Conservation (phyloP, 176 grass and related monocot genomes). For the Panicum miliaceum region DNA sequence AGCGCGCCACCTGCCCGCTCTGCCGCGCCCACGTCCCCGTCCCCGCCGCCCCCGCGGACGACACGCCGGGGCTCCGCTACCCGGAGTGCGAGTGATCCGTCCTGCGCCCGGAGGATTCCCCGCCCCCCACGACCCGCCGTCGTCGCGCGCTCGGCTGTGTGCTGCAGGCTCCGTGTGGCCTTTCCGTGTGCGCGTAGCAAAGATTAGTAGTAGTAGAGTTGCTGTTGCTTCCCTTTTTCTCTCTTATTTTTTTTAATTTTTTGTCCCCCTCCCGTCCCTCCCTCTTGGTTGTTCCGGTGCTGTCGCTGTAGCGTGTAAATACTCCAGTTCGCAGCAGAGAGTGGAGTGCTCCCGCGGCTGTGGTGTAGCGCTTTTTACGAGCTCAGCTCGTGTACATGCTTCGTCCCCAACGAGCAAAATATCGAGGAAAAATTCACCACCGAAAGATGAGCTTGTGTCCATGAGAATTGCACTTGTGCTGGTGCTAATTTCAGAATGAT, state of each 20-base stretch:
- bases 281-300: constrained; percentile 1
- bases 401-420: neutral
- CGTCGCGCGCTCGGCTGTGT: constrained; percentile 41
- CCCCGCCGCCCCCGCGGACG: constrained; percentile 37
- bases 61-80: neutral
- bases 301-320: constrained; percentile 53
- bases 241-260: neutral
- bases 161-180: constrained; percentile 56
- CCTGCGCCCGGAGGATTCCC: neutral
- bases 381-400: constrained; percentile 35
- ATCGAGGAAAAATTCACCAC: neutral
- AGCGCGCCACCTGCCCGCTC: constrained; percentile 84
- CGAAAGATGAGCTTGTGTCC: neutral
- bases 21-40: constrained; percentile 69
- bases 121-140: neutral
- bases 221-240: neutral
- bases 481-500: no score
- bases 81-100: constrained; percentile 13
- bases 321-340: constrained; percentile 38
- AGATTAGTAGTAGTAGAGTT: neutral
- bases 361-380: constrained; percentile 45
- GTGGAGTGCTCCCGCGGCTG: constrained; percentile 33
- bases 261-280: no score
- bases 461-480: no score
- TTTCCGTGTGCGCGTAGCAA: constrained; percentile 50